These are phyloP conservation scores for Penicillium brevicompactum DNA, from an alignment of 2,329 filamentous ascomycete genomes.

Conservation along the genomic window DNA sequence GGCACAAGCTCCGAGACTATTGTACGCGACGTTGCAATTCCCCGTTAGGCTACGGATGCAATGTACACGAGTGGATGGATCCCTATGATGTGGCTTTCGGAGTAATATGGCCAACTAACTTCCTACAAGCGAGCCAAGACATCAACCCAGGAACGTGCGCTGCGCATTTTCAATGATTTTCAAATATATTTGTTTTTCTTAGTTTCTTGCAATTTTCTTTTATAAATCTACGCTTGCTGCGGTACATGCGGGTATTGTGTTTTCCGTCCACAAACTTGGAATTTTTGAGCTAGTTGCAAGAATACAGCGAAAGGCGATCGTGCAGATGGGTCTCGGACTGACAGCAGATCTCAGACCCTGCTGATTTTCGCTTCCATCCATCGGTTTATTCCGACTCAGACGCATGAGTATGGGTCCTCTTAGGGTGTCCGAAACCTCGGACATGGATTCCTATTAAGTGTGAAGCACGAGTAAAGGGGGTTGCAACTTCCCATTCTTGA, in stretches of 20 bases:
- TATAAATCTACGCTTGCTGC: neutral
- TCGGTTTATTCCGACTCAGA: neutral
- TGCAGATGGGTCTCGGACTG: constrained; percentile 2
- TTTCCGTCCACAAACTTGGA: neutral
- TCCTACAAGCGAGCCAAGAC: constrained; percentile 6
- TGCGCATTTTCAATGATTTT: neutral
- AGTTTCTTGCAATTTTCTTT: neutral
- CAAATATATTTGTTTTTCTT: neutral
- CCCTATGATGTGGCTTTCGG: neutral
- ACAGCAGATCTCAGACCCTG: neutral
- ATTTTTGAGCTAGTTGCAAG: neutral
- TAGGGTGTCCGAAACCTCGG: neutral
- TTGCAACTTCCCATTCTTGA: no score
- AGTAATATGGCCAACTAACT: neutral
- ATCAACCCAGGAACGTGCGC: constrained; percentile 1
- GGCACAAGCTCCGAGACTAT: neutral
- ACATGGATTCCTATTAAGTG: neutral
- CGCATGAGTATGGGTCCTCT: neutral
- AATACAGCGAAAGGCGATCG: neutral
- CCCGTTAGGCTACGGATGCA: neutral
- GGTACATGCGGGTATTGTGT: neutral
- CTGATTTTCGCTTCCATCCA: neutral
- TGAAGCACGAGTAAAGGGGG: neutral
- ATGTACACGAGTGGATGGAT: neutral
- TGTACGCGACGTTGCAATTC: neutral